Evolutionary conservation across 2,329 filamentous ascomycete genomes (phyloP), one percentile per base, ranked within the genome.

Genomic region (Ascochyta viciae-villosae): DNA sequence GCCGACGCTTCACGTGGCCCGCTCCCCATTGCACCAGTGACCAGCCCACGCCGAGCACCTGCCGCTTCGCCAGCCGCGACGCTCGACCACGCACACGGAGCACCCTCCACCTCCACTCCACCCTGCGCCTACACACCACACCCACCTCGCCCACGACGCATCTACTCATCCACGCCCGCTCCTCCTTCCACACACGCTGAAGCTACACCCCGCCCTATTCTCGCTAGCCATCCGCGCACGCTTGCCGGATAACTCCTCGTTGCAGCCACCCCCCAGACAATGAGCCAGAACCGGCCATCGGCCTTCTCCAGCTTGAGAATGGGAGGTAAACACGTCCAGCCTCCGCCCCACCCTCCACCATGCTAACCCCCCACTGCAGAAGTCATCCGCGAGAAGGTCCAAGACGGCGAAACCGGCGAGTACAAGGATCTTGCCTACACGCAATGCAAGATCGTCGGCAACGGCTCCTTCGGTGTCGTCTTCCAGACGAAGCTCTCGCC

Each of bases 381-480:
- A 85, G 90, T 98, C 65, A 92, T 99, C 76, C 92, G 92, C 77
- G 95, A 99, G 81, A 98, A 96, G 82, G 95, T 99, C 66, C 95
- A 99, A 79, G 95, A 99, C 84, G 95, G 95, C 76, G 83, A 96
- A 66, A 99, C 95, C 13, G 95, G 95, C 71, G 95, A 99, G 78
- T 96, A 92, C 71, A 89, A 91, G 78, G 95, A 99, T 73, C 87
- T 99, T 80, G 92, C 96, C 77, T 99, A 99, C 79, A 98, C 95
- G 53, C 95, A 98, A 77, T 98, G 94, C 84, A 99, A 99, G 82
- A 98, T 99, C 72, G 95, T 99, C 44, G 95, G 95, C 77, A 99
- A 99, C 81, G 95, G 95, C 67, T 98, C 94, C 33, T 99, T 99
- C 70, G 95, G 95, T 64, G 94, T 99, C 46, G 95, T 99, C 64